Evolutionary conservation across 2,329 filamentous ascomycete genomes (phyloP).

Genomic region (Proliferodiscus dingleyae): DNA sequence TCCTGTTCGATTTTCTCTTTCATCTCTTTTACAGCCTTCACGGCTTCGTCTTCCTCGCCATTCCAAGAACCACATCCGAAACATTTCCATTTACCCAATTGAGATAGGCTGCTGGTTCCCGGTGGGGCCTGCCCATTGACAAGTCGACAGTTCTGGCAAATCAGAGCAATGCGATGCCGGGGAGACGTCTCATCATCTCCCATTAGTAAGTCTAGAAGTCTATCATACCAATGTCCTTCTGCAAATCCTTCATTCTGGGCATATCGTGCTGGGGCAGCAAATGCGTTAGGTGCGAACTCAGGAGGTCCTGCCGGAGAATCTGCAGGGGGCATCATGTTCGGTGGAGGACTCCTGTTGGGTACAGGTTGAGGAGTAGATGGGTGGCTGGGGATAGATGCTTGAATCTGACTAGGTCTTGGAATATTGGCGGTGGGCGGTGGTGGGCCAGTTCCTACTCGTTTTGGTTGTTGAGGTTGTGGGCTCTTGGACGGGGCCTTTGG

Average conservation of each 20-base stretch:
- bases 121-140: slow-evolving; percentile 96
- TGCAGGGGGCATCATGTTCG: slow-evolving; percentile 17
- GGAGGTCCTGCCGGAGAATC: slow-evolving; percentile 35
- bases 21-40: slow-evolving; percentile 54
- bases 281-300: slow-evolving; percentile 74
- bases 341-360: slow-evolving; percentile 16
- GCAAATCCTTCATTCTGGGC: slow-evolving; percentile 18
- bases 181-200: slow-evolving; percentile 92
- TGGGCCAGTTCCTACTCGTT: slow-evolving; percentile 48
- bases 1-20: slow-evolving; percentile 26
- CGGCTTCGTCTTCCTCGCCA: slow-evolving; percentile 74
- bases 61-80: slow-evolving; percentile 79
- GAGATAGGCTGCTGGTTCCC: slow-evolving; percentile 69
- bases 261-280: slow-evolving; percentile 35
- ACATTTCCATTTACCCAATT: slow-evolving; percentile 84
- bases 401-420: slow-evolving; percentile 35
- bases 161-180: slow-evolving; percentile 84
- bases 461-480: slow-evolving; percentile 24
- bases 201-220: slow-evolving; percentile 83
- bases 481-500: slow-evolving; percentile 15
- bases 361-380: slow-evolving; percentile 24
- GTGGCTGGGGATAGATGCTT: slow-evolving; percentile 14
- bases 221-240: slow-evolving; percentile 80
- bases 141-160: slow-evolving; percentile 75
- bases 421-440: slow-evolving; percentile 62